Evolutionary conservation across 352 stramenopile genomes (phyloP).

Genomic region (Pythium folliculosum): DNA sequence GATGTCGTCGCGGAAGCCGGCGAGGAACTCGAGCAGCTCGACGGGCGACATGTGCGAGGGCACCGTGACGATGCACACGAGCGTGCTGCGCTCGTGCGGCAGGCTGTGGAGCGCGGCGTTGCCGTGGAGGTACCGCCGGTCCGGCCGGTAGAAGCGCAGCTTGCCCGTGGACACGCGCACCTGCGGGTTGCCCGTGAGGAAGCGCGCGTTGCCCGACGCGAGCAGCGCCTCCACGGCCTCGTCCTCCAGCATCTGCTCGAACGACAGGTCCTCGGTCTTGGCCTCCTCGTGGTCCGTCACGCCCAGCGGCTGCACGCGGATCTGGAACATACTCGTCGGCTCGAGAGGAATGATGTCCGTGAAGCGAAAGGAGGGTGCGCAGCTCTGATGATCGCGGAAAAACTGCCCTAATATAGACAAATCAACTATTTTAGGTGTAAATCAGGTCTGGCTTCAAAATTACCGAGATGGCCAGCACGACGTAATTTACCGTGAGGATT

Average conservation of each 20-base stretch:
- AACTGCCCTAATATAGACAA: background rate
- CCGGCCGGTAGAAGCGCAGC: slow-evolving; percentile 79
- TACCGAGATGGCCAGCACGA: background rate
- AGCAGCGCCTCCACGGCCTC: slow-evolving; percentile 37
- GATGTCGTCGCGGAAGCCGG: slow-evolving; percentile 73
- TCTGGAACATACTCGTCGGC: slow-evolving; percentile 71
- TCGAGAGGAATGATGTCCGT: no score
- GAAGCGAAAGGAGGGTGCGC: background rate
- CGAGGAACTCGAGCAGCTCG: slow-evolving; percentile 84
- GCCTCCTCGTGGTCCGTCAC: slow-evolving; percentile 36
- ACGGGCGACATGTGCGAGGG: slow-evolving; percentile 85
- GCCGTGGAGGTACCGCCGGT: slow-evolving; percentile 52
- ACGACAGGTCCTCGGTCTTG: slow-evolving; percentile 31
- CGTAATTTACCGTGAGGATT: background rate
- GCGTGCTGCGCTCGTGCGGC: slow-evolving; percentile 66
- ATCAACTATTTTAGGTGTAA: no score
- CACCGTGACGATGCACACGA: slow-evolving; percentile 84
- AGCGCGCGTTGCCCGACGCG: slow-evolving; percentile 38
- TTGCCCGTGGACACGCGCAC: slow-evolving; percentile 77
- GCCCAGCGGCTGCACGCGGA: slow-evolving; percentile 63
- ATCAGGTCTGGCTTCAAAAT: background rate
- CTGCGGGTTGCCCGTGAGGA: slow-evolving; percentile 79
- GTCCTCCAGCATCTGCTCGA: slow-evolving; percentile 34
- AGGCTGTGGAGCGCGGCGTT: slow-evolving; percentile 30
- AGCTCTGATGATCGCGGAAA: background rate